A percentile compares a stretch with the other conserved stretches of the same genome.
These are phyloP conservation scores for Krasilnikovozyma curviuscula DNA, from an alignment of 768 basidiomycete genomes.

Conservation along the genomic window DNA sequence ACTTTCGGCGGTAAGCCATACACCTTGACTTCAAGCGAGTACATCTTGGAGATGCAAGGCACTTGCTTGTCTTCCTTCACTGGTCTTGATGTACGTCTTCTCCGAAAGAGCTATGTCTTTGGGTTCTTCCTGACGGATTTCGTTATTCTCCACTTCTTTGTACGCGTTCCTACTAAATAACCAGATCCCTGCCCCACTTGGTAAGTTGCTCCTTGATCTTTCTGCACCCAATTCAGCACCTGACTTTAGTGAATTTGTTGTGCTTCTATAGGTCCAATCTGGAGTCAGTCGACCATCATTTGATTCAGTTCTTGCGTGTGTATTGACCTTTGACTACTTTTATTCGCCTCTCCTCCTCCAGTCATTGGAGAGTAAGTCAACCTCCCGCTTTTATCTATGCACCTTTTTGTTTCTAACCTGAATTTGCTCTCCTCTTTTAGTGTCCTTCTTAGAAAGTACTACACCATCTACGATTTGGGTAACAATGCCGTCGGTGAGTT, in stretches of 20 bases:
- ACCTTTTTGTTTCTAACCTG: conserved; percentile 4
- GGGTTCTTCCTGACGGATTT: too few relatives aligned
- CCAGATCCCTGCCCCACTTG: background rate
- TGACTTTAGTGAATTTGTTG: too few relatives aligned
- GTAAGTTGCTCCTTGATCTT: background rate
- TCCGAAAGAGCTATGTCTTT: too few relatives aligned
- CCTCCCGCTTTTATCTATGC: background rate
- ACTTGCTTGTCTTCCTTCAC: conserved; percentile 89
- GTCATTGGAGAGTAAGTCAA: background rate
- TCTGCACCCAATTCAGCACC: background rate
- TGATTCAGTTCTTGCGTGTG: too few relatives aligned
- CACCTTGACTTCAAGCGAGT: conserved; percentile 23
- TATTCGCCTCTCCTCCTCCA: too few relatives aligned
- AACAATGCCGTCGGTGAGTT: too few relatives aligned
- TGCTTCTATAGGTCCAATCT: conserved; percentile 16
- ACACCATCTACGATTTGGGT: conserved; percentile 29
- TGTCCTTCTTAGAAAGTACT: conserved; percentile 14
- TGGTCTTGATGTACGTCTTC: conserved; percentile 79
- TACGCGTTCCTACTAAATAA: background rate
- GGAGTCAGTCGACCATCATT: conserved; percentile 47
- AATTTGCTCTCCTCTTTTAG: conserved; percentile 32
- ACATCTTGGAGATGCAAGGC: conserved; percentile 72
- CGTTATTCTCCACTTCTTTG: conserved; percentile 21
- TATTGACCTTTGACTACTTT: too few relatives aligned
- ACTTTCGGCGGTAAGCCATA: conserved; percentile 51